Evolutionary conservation across 192 early-diverging fungal genomes (phyloP).

Genomic region (Martensiomyces pterosporus): DNA sequence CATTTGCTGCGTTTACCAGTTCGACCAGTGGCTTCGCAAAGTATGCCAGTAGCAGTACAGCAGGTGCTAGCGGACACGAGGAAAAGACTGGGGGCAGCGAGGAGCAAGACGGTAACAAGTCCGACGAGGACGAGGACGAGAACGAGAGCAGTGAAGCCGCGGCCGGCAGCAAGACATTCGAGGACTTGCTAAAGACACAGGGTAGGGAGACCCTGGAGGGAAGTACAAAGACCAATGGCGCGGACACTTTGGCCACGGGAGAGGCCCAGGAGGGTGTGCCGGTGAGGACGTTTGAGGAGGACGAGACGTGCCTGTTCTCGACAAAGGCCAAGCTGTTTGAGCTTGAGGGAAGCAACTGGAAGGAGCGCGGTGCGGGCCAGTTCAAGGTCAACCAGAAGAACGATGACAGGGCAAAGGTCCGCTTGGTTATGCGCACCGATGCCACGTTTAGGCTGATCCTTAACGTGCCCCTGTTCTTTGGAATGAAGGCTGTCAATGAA

Average conservation of each 20-base stretch:
- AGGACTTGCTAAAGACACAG: constrained; percentile 31
- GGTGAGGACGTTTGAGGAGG: constrained; percentile 45
- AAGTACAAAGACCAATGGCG: constrained; percentile 11
- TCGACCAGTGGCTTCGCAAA: constrained; percentile 37
- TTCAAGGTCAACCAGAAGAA: constrained; percentile 41
- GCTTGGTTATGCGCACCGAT: constrained; percentile 50
- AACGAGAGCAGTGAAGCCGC: not conserved
- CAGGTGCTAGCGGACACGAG: too few relatives aligned
- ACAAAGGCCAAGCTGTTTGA: constrained; percentile 50
- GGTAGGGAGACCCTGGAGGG: constrained; percentile 34
- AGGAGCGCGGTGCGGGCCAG: constrained; percentile 46
- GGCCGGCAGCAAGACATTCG: constrained; percentile 17
- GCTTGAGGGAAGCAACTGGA: constrained; percentile 31
- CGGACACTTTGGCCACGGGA: too few relatives aligned
- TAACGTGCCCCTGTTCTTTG: constrained; percentile 35
- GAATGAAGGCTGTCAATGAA: constrained; percentile 27
- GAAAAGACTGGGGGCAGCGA: too few relatives aligned
- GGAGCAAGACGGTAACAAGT: constrained; percentile 3
- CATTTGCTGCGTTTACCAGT: constrained; percentile 19
- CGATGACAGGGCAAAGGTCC: constrained; percentile 9
- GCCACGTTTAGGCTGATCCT: constrained; percentile 45
- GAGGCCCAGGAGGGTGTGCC: too few relatives aligned
- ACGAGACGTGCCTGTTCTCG: constrained; percentile 39
- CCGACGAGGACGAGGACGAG: not conserved
- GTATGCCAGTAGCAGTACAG: too few relatives aligned